Conservation (phyloP, 2,329 filamentous ascomycete genomes). For the Botryotinia globosa region DNA sequence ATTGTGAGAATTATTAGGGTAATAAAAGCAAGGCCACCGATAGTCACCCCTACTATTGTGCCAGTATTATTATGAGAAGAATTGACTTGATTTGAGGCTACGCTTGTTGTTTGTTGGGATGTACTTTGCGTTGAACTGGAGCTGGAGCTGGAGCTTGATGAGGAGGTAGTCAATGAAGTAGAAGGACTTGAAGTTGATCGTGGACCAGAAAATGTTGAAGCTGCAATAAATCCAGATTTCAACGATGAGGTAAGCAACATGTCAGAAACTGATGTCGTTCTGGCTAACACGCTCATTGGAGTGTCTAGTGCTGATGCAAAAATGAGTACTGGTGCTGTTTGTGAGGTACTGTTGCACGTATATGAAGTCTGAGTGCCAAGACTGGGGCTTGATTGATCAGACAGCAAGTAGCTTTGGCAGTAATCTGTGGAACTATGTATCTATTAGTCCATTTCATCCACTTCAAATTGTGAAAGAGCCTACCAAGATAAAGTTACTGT, state of each 20-base stretch:
- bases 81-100: neutral
- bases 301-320: neutral
- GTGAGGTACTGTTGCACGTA: neutral
- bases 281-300: neutral
- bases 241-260: neutral
- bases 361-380: neutral
- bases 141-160: neutral
- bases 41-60: neutral
- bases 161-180: neutral
- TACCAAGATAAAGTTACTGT: neutral
- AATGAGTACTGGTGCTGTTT: neutral
- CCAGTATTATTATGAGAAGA: neutral
- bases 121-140: too few relatives aligned
- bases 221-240: too few relatives aligned
- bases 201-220: too few relatives aligned
- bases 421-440: neutral
- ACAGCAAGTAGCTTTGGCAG: neutral
- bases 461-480: fast-evolving
- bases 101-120: neutral
- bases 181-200: neutral
- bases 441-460: neutral
- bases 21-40: neutral
- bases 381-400: neutral
- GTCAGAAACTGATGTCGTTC: neutral
- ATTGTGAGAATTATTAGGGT: neutral